Evolutionary conservation across 2,329 filamentous ascomycete genomes (phyloP), one percentile per base, ranked within the genome.

Genomic region (Aureobasidium sp.): DNA sequence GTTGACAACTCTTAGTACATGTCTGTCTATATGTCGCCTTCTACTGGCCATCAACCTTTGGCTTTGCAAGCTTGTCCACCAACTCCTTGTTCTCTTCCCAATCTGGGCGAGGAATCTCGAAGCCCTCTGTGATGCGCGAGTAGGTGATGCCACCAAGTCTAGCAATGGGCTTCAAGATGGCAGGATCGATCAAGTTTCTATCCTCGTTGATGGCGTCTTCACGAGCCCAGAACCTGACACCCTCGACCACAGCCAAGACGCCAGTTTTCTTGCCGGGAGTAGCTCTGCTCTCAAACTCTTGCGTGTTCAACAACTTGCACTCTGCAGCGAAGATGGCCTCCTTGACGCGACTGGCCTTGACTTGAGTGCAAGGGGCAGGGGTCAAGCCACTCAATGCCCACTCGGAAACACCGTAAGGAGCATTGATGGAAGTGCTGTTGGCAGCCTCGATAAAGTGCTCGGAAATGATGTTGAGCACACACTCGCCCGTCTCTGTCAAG

Each of bases 81-180:
- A 85, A 82, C 31, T 77, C 73, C 63, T 76, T 75, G 49, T 79
- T 74, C 15, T 78, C 74, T 8, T 74, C 71, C 66, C 74, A 80
- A 19, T 77, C 74, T 5, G 78, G 85, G 42, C 88, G 78, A 6
- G 81, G 83, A 25, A 96, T 73, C 77, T 96, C 91, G 27, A 90
- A 75, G 0, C 77, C 86, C 64, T 92, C 84, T 0, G 81, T 85
- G 0, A 82, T 77, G 45, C 91, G 81, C 0, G 81, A 87, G 71
- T 96, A 97, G 0, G 87, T 87, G 67, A 96, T 95, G 1, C 93
- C 93, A 27, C 93, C 93, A 25, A 96, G 69, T 38, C 93, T 83
- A 64, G 84, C 84, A 17, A 96, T 80, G 0, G 93, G 90, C 63
- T 83, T 83, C 60, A 96, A 74, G 9, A 95, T 79, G 57, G 76